Evolutionary conservation across 805 yeast species (phyloP), one percentile per base, ranked within the genome.

Genomic region (Crinitomyces ghanaensis): DNA sequence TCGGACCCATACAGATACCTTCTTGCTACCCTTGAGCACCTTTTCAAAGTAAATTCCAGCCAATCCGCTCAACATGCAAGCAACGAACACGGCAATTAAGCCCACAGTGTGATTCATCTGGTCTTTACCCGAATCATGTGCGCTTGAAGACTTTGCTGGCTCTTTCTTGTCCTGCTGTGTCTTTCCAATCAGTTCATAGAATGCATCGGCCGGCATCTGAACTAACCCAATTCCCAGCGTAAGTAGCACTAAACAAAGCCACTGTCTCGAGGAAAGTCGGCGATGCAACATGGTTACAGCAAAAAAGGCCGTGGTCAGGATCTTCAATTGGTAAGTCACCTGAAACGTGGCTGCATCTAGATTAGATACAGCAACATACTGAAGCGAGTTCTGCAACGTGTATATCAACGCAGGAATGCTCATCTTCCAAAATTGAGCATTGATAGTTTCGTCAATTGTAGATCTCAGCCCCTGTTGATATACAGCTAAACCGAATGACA

Each of bases 1-100:
- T 25, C 65, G 59, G 26, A 53, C 46, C 65, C 65, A 60, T 14
- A 60, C 47, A 20, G 59, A 47, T 14, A 53, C 55, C 21, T 53
- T 49, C 33, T 45, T 48, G 13, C 57, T 36, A 25, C 60, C 60
- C 42, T 60, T 60, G 33, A 60, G 51, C 19, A 58, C 63, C 42
- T 57, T 58, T 33, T 60, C 65, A 41, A 60, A 59, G 48, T 60
- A 60, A 26, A 60, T 62, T n/a, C 65, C 65, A 4, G 65, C 65
- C 24, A 60, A 46, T 5, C 65, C 65, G 15, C 58, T 49, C 25
- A 60, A 42, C 6, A 56, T 39, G 38, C 65, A 60, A 7, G 65
- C 63, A 18, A 50, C 31, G 5, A 48, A 32, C 19, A 60, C 65
- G 8, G 65, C 62, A 7, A 50, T 34, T 5, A 60, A 43, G 2